Percentiles rank a stretch among this genome's conserved stretches.
These are phyloP conservation scores for Fusarium chaquense DNA, from an alignment of 2,329 filamentous ascomycete genomes.

Conservation along the genomic window DNA sequence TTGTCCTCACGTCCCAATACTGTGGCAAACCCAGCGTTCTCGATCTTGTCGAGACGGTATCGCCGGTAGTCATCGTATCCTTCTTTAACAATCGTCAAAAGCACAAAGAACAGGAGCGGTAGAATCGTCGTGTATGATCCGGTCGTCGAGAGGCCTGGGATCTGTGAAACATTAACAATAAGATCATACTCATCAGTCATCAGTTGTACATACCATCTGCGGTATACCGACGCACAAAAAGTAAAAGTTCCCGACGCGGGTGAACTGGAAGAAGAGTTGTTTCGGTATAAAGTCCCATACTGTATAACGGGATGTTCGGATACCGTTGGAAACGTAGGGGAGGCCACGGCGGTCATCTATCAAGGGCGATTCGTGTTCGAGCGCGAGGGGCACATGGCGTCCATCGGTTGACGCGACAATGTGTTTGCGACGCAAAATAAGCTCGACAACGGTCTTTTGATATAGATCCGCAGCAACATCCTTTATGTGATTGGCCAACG, in stretches of 20 bases:
- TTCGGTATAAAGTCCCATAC: slow-evolving; percentile 87
- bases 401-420: slow-evolving; percentile 80
- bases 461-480: slow-evolving; percentile 48
- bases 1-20: slow-evolving; percentile 58
- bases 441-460: slow-evolving; percentile 57
- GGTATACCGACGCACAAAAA: slow-evolving; percentile 87
- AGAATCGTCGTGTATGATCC: slow-evolving; percentile 81
- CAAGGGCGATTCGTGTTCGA: slow-evolving; percentile 56
- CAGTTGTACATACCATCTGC: slow-evolving; percentile 67
- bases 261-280: slow-evolving; percentile 87
- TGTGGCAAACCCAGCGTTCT: slow-evolving; percentile 71
- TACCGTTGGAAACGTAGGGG: slow-evolving; percentile 69
- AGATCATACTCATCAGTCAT: neutral
- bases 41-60: slow-evolving; percentile 82
- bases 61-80: slow-evolving; percentile 87
- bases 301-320: slow-evolving; percentile 86
- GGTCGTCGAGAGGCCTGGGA: slow-evolving; percentile 81
- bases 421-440: slow-evolving; percentile 73
- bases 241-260: slow-evolving; percentile 87
- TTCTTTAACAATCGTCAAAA: slow-evolving; percentile 85
- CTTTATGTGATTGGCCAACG: slow-evolving; percentile 41
- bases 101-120: slow-evolving; percentile 80
- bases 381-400: slow-evolving; percentile 59
- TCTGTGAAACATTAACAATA: slow-evolving; percentile 44
- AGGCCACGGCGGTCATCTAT: slow-evolving; percentile 64